Conservation (phyloP, 139 green algal species). For the Chlorella sp. region DNA sequence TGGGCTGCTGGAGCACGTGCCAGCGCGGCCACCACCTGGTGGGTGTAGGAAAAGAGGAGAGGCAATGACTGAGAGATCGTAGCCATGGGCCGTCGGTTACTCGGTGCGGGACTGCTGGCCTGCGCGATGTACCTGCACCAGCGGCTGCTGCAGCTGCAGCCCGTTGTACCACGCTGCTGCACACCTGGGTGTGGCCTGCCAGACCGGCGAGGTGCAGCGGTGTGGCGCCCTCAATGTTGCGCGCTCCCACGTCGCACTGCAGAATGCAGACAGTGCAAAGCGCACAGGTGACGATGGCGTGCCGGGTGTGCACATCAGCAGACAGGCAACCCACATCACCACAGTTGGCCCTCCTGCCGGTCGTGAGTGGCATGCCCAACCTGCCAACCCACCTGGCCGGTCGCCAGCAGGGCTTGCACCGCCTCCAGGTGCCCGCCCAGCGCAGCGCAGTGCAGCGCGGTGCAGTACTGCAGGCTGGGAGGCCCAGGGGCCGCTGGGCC, state of each 20-base stretch:
- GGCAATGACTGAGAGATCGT: too few relatives aligned
- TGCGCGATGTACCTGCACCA: background rate
- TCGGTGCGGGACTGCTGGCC: too few relatives aligned
- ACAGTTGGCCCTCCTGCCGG: too few relatives aligned
- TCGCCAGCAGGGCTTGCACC: slow-evolving; percentile 28
- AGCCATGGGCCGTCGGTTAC: too few relatives aligned
- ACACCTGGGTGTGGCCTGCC: slow-evolving; percentile 39
- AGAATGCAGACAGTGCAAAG: too few relatives aligned
- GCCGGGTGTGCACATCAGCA: too few relatives aligned
- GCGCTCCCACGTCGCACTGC: slow-evolving; percentile 35
- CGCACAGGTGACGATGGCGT: too few relatives aligned
- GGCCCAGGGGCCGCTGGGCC: background rate
- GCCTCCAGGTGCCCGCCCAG: slow-evolving; percentile 43
- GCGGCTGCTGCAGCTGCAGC: background rate
- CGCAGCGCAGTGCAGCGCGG: slow-evolving; percentile 47
- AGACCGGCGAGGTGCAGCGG: slow-evolving; percentile 52
- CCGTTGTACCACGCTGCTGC: background rate
- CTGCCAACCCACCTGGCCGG: background rate
- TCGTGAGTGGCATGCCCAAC: too few relatives aligned
- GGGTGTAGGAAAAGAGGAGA: background rate
- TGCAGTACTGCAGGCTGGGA: slow-evolving; percentile 49
- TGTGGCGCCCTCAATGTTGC: slow-evolving; percentile 46
- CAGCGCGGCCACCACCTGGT: slow-evolving; percentile 35
- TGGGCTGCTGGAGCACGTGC: slow-evolving; percentile 8
- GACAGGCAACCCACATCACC: too few relatives aligned